Percentiles rank a stretch among this genome's conserved stretches.
Conservation (phyloP, 495 filamentous ascomycete genomes). For the Podospora pseudopauciseta region DNA sequence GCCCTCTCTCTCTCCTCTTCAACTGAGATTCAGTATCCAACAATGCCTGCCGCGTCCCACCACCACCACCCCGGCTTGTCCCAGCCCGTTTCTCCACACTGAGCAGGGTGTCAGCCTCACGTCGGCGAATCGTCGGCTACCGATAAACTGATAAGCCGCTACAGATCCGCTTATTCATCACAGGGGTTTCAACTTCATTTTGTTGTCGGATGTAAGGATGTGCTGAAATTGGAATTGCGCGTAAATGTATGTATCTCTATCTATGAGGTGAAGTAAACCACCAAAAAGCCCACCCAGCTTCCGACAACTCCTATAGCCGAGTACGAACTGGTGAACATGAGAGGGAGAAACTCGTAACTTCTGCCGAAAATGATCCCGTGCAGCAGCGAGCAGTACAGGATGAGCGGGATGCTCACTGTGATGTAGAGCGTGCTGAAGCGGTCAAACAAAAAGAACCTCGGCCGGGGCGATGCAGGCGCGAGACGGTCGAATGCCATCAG, state of each 20-base stretch:
- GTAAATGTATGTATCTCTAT: conserved; percentile 9
- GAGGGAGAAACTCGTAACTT: conserved; percentile 80
- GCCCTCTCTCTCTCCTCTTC: not conserved
- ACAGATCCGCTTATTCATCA: conserved; percentile 13
- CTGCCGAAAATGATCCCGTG: conserved; percentile 81
- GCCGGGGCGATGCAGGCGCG: conserved; percentile 71
- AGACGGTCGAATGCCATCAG: conserved; percentile 80
- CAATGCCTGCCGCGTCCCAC: conserved; percentile 18
- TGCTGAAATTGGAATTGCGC: not conserved
- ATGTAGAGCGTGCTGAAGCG: conserved; percentile 87
- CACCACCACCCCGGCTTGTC: not conserved
- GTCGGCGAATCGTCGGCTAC: conserved; percentile 22
- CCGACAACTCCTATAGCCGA: conserved; percentile 92
- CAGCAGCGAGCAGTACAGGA: conserved; percentile 80
- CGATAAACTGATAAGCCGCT: not conserved
- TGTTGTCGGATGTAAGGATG: not conserved
- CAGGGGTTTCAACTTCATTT: conserved; percentile 11
- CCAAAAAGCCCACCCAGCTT: conserved; percentile 93
- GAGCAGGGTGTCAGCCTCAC: conserved; percentile 19
- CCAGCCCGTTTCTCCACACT: not conserved
- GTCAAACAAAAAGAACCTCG: conserved; percentile 82
- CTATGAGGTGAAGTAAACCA: conserved; percentile 81
- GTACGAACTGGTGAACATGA: conserved; percentile 98
- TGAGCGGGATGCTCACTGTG: conserved; percentile 78
- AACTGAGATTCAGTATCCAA: conserved; percentile 1